A percentile compares a stretch with the other conserved stretches of the same genome.
Conservation (phyloP, 2,329 filamentous ascomycete species). For the Arthrobotrys iridis region DNA sequence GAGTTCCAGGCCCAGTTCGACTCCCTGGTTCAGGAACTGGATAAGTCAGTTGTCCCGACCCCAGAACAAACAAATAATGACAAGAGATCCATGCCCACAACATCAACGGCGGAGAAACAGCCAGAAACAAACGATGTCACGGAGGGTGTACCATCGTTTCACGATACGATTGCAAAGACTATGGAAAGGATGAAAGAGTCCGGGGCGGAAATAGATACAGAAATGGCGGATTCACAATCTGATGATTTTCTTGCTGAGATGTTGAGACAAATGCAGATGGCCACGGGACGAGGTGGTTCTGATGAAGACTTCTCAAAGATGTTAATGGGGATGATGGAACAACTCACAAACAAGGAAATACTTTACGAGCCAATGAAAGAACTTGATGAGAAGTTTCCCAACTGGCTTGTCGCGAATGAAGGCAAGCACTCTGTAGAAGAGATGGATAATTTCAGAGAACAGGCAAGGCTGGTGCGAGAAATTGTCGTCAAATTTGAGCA, state of each 20-base stretch:
- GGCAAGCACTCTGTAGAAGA: conserved; percentile 75
- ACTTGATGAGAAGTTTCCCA: conserved; percentile 88
- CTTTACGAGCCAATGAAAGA: conserved; percentile 99
- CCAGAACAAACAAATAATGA: conserved; percentile 59
- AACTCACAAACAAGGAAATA: conserved; percentile 97
- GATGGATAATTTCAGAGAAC: conserved; percentile 80
- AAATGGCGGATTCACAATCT: conserved; percentile 71
- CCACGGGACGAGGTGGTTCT: conserved; percentile 67
- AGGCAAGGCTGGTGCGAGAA: conserved; percentile 80
- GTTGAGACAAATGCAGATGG: conserved; percentile 83
- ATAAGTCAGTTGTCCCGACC: conserved; percentile 63
- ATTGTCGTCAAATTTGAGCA: conserved; percentile 91
- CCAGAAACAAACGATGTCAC: conserved; percentile 58
- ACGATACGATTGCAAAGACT: conserved; percentile 89
- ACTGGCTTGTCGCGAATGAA: conserved; percentile 83
- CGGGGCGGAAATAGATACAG: conserved; percentile 80
- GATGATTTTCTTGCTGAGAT: conserved; percentile 92
- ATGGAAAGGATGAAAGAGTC: conserved; percentile 97
- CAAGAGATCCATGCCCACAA: conserved; percentile 54
- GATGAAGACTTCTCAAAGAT: conserved; percentile 95
- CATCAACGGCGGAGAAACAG: conserved; percentile 54
- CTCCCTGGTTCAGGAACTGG: conserved; percentile 77
- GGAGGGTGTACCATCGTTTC: conserved; percentile 69
- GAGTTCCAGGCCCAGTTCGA: conserved; percentile 84
- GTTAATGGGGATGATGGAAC: conserved; percentile 98